These are phyloP conservation scores for Oenanthe sinensis DNA, from an alignment of 129 eudicot species.

Conservation along the genomic window DNA sequence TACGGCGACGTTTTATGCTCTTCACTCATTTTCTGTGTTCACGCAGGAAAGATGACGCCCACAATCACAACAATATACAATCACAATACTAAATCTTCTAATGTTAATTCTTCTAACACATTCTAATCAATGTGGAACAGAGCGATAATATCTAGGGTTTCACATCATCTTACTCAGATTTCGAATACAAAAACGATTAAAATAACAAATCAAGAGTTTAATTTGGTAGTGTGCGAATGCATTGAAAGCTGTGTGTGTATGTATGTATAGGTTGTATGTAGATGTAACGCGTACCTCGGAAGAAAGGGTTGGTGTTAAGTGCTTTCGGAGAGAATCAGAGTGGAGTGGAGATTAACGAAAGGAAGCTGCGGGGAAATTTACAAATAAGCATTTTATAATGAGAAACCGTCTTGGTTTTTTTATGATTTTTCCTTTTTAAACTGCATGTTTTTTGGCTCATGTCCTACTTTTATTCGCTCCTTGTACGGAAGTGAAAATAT, in stretches of 20 bases:
- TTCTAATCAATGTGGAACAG: not conserved
- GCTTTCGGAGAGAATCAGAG: not conserved
- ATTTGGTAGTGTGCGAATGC: not conserved
- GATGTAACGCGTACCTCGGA: not conserved
- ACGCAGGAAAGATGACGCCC: constrained; percentile 9
- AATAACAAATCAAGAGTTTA: not conserved
- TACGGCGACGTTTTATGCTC: constrained; percentile 8
- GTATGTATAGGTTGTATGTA: not conserved
- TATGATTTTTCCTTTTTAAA: not conserved
- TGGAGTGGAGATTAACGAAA: not conserved
- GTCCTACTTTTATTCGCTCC: too few species aligned
- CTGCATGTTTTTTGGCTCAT: not conserved
- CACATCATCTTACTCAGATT: not conserved
- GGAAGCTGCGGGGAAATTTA: not conserved
- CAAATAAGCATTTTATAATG: not conserved
- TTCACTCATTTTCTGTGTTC: constrained; percentile 3
- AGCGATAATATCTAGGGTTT: not conserved
- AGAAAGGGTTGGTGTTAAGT: not conserved
- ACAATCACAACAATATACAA: not conserved
- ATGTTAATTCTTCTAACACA: not conserved
- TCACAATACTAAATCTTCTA: not conserved
- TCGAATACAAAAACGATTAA: not conserved
- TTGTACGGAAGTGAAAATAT: too few species aligned
- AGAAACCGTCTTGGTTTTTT: not conserved
- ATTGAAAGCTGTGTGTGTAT: not conserved